Evolutionary conservation across 2,329 filamentous ascomycete genomes (phyloP).

Genomic region (Epichloe scottii): DNA sequence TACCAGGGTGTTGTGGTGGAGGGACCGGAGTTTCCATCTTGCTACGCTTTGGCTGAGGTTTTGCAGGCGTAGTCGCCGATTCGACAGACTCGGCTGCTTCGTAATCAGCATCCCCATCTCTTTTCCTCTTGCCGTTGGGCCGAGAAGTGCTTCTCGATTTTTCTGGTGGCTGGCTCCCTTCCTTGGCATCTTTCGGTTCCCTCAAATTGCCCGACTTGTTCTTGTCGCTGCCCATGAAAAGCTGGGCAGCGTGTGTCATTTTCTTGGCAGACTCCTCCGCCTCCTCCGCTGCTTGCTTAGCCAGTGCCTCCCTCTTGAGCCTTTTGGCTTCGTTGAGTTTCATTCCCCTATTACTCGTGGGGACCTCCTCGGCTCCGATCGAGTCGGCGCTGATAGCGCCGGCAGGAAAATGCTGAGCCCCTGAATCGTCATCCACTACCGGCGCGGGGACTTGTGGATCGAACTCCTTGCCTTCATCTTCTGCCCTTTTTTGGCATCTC

Average conservation of each 20-base stretch:
- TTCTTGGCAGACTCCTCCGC: conserved; percentile 45
- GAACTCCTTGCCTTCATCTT: conserved; percentile 52
- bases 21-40: conserved; percentile 47
- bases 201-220: conserved; percentile 9
- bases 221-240: conserved; percentile 22
- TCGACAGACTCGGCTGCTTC: conserved; percentile 19
- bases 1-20: conserved; percentile 25
- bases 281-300: conserved; percentile 49
- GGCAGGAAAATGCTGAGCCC: conserved; percentile 39
- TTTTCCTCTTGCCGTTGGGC: conserved; percentile 31
- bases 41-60: conserved; percentile 35
- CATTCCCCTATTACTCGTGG: conserved; percentile 60
- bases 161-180: conserved; percentile 9
- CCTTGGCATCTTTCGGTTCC: conserved; percentile 14
- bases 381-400: conserved; percentile 48
- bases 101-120: conserved; percentile 23
- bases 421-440: conserved; percentile 36
- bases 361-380: conserved; percentile 46
- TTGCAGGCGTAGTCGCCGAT: conserved; percentile 13
- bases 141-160: conserved; percentile 21
- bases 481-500: conserved; percentile 49
- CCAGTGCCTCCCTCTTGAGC: conserved; percentile 53
- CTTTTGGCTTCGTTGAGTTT: conserved; percentile 70
- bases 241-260: conserved; percentile 35
- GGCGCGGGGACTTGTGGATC: conserved; percentile 26